Conservation (phyloP, 192 early-diverging fungal species). For the Mortierella alpina region DNA sequence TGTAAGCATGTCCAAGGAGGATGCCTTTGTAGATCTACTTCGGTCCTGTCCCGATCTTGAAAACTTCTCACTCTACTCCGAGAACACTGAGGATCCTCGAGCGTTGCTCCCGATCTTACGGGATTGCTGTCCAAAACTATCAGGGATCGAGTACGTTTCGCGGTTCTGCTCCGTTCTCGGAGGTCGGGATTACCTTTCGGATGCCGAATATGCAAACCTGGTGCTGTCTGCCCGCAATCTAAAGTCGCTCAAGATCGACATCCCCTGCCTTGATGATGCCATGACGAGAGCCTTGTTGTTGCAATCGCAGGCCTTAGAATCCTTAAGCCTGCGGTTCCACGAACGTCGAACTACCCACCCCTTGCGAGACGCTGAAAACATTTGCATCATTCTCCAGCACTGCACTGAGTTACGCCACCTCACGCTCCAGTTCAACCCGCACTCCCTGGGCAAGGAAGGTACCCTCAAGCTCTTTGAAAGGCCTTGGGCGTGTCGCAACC, state of each 20-base stretch:
- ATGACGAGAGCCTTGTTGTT: conserved; percentile 20
- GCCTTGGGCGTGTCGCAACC: conserved; percentile 24
- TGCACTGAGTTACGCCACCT: conserved; percentile 9
- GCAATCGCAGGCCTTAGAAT: conserved; percentile 6
- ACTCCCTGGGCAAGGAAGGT: conserved; percentile 18
- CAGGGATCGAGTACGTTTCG: conserved; percentile 15
- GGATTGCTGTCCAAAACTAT: conserved; percentile 11
- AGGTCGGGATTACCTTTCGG: conserved; percentile 23
- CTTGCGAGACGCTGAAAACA: conserved; percentile 23
- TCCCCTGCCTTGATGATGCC: conserved; percentile 24
- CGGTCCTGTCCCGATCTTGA: conserved; percentile 29
- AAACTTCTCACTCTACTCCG: conserved; percentile 30
- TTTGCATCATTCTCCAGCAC: conserved; percentile 14
- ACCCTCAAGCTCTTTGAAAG: conserved; percentile 18
- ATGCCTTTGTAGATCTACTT: conserved; percentile 27
- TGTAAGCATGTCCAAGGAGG: conserved; percentile 19
- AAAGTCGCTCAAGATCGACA: conserved; percentile 20
- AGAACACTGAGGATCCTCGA: conserved; percentile 14
- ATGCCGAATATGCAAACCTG: conserved; percentile 28
- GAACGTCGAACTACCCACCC: conserved; percentile 5
- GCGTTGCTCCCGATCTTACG: conserved; percentile 19
- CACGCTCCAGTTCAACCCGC: conserved; percentile 20
- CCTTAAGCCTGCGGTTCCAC: conserved; percentile 13
- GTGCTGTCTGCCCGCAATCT: conserved; percentile 5
- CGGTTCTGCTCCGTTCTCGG: conserved; percentile 25